phyloP scores from a whole-genome alignment of 2,329 filamentous ascomycete genomes.

The Elsinoe australis region DNA sequence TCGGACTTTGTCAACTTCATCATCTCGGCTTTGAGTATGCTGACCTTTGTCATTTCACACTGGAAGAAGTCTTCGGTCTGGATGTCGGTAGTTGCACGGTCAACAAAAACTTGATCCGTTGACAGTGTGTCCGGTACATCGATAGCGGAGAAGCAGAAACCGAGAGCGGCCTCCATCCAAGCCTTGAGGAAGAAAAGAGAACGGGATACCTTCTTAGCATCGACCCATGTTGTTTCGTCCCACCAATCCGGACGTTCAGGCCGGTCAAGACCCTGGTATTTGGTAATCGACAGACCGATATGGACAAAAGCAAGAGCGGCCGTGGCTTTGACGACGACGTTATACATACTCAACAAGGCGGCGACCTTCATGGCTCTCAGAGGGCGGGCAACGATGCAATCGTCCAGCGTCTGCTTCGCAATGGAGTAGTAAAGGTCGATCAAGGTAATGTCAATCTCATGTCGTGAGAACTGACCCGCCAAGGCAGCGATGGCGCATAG shows the following conservation, averaged over 20 bases:
- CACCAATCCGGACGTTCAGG: not conserved
- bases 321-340: slow-evolving; percentile 1
- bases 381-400: not conserved
- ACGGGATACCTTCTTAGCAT: not conserved
- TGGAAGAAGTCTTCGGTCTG: not conserved
- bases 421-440: not conserved
- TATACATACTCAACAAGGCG: not conserved
- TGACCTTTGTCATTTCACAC: not conserved
- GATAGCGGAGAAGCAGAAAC: not conserved
- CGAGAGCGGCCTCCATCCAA: slow-evolving; percentile 1
- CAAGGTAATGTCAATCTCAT: not conserved
- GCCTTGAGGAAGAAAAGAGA: not conserved
- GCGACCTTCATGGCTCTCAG: not conserved
- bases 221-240: not conserved
- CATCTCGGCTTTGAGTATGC: not conserved
- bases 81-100: not conserved
- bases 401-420: not conserved
- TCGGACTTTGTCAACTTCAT: not conserved
- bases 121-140: not conserved
- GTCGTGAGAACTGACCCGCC: not conserved
- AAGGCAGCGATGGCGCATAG: not conserved
- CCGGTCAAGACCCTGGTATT: not conserved
- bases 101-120: not conserved
- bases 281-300: not conserved
- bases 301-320: slow-evolving; percentile 1